Base-by-base conservation (phyloP, 352 stramenopile species). In the Phytophthora citricola region DNA sequence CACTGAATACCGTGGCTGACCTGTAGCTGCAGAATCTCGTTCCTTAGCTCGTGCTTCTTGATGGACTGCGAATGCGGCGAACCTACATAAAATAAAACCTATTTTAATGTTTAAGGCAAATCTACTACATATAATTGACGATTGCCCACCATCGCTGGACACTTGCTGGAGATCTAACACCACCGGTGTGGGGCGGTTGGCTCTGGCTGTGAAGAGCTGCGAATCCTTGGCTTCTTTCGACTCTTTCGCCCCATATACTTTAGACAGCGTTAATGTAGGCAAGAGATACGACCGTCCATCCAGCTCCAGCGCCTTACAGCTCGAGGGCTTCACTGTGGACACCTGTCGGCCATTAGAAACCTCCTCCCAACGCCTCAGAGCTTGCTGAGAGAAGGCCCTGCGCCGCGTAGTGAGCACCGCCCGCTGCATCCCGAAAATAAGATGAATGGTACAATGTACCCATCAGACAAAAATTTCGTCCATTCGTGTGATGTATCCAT, bases 11-110 rank as follows among this genome's bases (percentile, higher is more conserved):
- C 24, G 17, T 22, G 2, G 12, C 50, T 3, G 57, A 93, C 85
- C 68, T 87, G 78, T 8, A 92, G 69, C 6, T 74, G 72, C 43
- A 91, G 66, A 44, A 93, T 79, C 49, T 93, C 72, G 22, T 79
- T 80, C 38, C 83, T 77, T 51, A 93, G 64, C 51, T 93, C 81
- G 53, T 89, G 76, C 49, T 89, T 87, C 70, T 91, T 92, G 62
- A 93, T 92, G 0, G 83, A 83, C 47, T 86, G 82, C 10, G 85
- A 86, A 45, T 93, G 85, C 2, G 85, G 85, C 2, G 85, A 91
- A 34, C 85, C 83, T 92, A 38, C 2, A 10, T n/a, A 17, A 51
- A 40, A 26, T 44, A 24, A 44, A 26, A 36, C 2, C 17, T 20
- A 49, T 14, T 20, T 44, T 34, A 32, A 12, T 12, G 11, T 12